Percentiles rank a stretch among this genome's conserved stretches.
phyloP scores from a whole-genome alignment of 129 eudicot genomes.

The Lactuca saligna region DNA sequence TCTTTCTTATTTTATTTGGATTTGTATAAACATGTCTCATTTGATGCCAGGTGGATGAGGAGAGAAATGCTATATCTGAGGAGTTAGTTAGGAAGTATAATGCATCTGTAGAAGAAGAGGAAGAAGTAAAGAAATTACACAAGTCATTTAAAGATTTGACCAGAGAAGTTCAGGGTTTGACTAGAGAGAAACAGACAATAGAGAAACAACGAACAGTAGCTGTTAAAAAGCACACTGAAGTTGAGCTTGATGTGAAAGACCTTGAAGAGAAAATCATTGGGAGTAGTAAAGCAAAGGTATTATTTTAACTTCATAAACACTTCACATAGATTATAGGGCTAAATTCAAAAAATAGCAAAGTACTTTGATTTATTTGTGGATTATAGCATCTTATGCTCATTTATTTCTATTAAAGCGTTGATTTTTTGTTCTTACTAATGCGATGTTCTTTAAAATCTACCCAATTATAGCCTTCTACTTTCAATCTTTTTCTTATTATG shows the following conservation, averaged over 20 bases:
- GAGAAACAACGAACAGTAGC: conserved; percentile 36
- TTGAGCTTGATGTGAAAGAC: conserved; percentile 8
- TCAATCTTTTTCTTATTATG: no score
- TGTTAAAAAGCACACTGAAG: background rate
- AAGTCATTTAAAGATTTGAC: no score
- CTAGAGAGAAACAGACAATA: no score
- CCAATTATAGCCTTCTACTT: no score
- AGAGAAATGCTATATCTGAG: conserved; percentile 69
- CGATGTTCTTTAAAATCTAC: no score
- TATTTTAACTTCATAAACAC: background rate
- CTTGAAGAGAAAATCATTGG: background rate
- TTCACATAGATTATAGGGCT: background rate
- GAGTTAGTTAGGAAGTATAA: conserved; percentile 60
- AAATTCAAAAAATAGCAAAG: no score
- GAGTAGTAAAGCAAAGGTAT: conserved; percentile 73
- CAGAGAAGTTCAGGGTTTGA: no score
- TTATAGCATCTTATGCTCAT: no score
- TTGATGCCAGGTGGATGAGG: conserved; percentile 73
- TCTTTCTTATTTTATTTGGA: background rate
- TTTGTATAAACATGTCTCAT: conserved; percentile 1
- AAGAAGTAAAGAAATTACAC: no score
- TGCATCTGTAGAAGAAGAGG: conserved; percentile 70
- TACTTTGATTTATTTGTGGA: no score
- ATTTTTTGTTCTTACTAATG: no score
- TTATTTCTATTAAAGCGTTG: no score